Base-by-base conservation (phyloP, 805 yeast genomes). In the Schwanniomyces yamadae region DNA sequence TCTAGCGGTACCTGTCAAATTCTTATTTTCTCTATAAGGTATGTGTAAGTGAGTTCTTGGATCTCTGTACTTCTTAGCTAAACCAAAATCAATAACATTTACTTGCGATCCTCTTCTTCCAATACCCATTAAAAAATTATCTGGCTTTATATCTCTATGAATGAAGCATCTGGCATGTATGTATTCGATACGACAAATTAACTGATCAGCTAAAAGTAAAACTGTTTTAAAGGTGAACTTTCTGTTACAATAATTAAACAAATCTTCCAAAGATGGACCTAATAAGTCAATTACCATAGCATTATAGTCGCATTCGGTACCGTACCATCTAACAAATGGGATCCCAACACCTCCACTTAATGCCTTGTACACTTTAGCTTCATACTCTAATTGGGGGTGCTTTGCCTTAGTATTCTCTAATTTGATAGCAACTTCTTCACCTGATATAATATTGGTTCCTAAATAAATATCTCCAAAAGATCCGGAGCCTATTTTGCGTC, bases 371-470 rank as follows among this genome's bases (percentile, higher is more conserved):
- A 93, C 98, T 49, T 95, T 81, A 11, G 97, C 96, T 63, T 91
- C 99, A 59, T 91, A 93, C 55, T 91, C 97, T 48, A 91, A 74
- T 66, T 91, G 99, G 1, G 99, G 98, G 59, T 93, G 98, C 56
- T 88, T 86, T 2, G 98, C 96, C 39, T 83, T 74, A 36, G 85
- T 79, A 45, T 85, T 82, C 59, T 91, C 99, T 44, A 91, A 72
- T 61, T 91, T 91, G 71, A 91, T 91, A 48, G 98, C 99, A 36
- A 93, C 97, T 61, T 91, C 96, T 62, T 93, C 98, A 27, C 98
- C 97, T 27, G 95, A 84, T 32, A 91, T 87, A 61, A 93, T 80
- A 65, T 91, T 93, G 17, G 95, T 87, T 9, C 96, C 86, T 46
- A 89, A 74, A 63, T 93, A 93, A 50, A 91, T 93, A 59, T 93